Evolutionary conservation across 805 yeast species (phyloP), one percentile per base, ranked within the genome.

Genomic region (Sugiyamaella valdiviana): DNA sequence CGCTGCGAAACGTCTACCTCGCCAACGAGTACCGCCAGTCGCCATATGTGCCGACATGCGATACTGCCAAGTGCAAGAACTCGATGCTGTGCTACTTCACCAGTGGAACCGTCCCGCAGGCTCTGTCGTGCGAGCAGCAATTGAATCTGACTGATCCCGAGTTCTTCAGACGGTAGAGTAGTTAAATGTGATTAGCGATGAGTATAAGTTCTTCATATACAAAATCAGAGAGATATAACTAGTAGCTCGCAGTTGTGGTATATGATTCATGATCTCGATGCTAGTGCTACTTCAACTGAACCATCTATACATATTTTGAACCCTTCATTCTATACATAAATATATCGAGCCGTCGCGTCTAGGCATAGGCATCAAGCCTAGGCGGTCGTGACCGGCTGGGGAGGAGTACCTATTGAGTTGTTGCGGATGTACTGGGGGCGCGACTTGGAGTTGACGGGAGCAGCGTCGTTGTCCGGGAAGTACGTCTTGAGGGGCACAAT

Each of bases 21-120:
- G 69, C 72, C 51, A 66, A 63, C 48, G 71, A 78, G 45, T 73
- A 70, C 60, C 73, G 88, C 62, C 66, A 65, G 51, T 73, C 82
- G 29, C 83, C 83, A 15, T 68, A 64, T 44, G 73, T 71, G 17
- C 79, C 80, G 15, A 63, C 70, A 17, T 80, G 85, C 63, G 55
- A 57, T 5, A 61, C 53, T 40, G 57, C 56, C 12, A 58, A 57
- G 9, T 62, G 63, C 40, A 67, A 75, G 51, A 57, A 57, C 5
- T 62, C 59, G 43, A 64, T 68, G 50, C 73, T 67, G 62, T 76
- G 80, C 59, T 62, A 57, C 45, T 42, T 63, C 6, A 56, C 64
- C 3, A 53, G 61, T 10, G 55, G 59, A 52, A 57, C 57, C 20
- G 57, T 60, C 2, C 56, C 59, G 23, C 60, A 60, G 36, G 62